phyloP scores from a whole-genome alignment of 2,329 filamentous ascomycete species.

The Stachybotrys chartarum region DNA sequence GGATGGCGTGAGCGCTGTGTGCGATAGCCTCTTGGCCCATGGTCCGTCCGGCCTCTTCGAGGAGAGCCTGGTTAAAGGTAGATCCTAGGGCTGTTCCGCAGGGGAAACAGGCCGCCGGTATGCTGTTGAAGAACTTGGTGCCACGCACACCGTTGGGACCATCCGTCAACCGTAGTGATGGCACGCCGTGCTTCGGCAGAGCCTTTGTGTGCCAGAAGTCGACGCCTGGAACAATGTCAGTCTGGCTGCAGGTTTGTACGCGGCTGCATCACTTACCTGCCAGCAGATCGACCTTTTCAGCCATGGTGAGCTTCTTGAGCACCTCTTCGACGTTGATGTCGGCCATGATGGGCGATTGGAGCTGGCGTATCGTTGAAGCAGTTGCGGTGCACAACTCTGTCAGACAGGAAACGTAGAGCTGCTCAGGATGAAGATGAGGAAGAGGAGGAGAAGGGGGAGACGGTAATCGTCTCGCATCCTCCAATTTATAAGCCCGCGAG shows the following conservation, averaged over 20 bases:
- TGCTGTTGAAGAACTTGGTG: slow-evolving; percentile 60
- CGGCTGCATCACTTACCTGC: slow-evolving; percentile 28
- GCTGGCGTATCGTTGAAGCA: not conserved
- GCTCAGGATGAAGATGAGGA: not conserved
- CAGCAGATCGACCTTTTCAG: slow-evolving; percentile 47
- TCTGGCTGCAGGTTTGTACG: not conserved
- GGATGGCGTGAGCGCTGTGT: slow-evolving; percentile 50
- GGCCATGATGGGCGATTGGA: slow-evolving; percentile 28
- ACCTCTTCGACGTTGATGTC: slow-evolving; percentile 47
- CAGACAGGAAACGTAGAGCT: not conserved
- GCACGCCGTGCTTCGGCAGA: slow-evolving; percentile 52
- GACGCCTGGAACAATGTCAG: slow-evolving; percentile 31
- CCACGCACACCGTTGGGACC: slow-evolving; percentile 65
- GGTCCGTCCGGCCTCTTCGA: slow-evolving; percentile 41
- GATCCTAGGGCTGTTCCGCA: slow-evolving; percentile 51
- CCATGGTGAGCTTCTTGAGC: slow-evolving; percentile 44
- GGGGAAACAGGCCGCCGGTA: slow-evolving; percentile 52
- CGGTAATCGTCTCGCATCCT: not conserved
- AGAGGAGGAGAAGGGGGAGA: not conserved
- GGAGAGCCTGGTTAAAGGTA: slow-evolving; percentile 48
- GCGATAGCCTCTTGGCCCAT: slow-evolving; percentile 47
- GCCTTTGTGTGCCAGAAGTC: slow-evolving; percentile 65
- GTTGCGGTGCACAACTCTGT: not conserved
- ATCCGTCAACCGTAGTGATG: slow-evolving; percentile 58
- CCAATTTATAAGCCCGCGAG: not conserved